Evolutionary conservation across 208 protist species (phyloP), one percentile per base, ranked within the genome.

Genomic region (Trypanosomatidae sp.): DNA sequence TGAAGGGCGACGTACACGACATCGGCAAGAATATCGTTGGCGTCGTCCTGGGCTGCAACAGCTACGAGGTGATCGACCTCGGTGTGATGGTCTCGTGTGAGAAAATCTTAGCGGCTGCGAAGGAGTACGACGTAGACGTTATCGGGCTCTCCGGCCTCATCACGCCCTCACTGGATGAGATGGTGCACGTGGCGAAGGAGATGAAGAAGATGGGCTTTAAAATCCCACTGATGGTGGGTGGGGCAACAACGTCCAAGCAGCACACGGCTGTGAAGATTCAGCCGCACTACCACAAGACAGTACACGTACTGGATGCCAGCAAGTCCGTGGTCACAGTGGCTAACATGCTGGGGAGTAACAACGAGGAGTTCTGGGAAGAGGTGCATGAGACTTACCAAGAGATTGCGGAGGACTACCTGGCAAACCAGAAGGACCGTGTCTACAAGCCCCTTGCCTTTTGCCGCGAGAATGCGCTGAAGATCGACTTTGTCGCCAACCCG

Each of bases 11-110:
- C 78, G 98, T 99, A 28, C 98, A 99, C 81, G 98, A 99, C 76
- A 99, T 99, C 69, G 98, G 98, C 69, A 99, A 99, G 85, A 99
- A 99, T 78, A 99, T 99, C 71, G 97, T 99, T 8, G 95, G 89
- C 58, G 96, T 99, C 17, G 98, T 99, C 50, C 87, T 99, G 9
- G 96, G 93, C 58, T 99, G 98, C 86, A 99, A 99, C 84, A 98
- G 98, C 82, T 99, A 98, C 84, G 79, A 92, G 70, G 86, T 99
- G 7, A 89, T 98, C 56, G 98, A 99, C 81, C 64, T 98, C 12
- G 98, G 98, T 58, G 97, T 99, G 12, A 99, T 99, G 98, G 85
- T 83, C 33, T 73, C 94, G n/a, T 93, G 85, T 68, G 86, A 98
- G 59, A 96, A 97, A 58, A 99, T 99, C 67, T 72, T 99, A 13